These are phyloP conservation scores for Nidularia sp. DNA, from an alignment of 768 basidiomycete species.

Conservation along the genomic window DNA sequence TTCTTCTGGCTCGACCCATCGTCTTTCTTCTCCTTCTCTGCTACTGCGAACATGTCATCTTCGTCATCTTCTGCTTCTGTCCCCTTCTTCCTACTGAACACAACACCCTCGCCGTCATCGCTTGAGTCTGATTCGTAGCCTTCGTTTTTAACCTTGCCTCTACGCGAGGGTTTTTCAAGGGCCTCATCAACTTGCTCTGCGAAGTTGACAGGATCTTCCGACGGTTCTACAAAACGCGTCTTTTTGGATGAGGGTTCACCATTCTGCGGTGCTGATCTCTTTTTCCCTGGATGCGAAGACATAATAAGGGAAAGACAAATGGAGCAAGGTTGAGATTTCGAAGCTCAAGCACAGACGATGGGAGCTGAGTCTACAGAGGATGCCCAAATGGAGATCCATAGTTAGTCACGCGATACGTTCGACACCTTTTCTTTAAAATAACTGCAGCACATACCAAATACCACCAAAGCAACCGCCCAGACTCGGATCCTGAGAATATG, in stretches of 20 bases:
- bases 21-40: constrained; percentile 50
- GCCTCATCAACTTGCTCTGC: constrained; percentile 74
- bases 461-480: too few relatives aligned
- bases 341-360: too few relatives aligned
- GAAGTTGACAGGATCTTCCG: constrained; percentile 72
- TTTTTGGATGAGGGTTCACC: constrained; percentile 48
- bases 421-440: too few relatives aligned
- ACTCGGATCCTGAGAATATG: too few relatives aligned
- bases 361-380: too few relatives aligned
- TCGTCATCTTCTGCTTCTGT: constrained; percentile 53
- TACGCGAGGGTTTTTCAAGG: constrained; percentile 66
- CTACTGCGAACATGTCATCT: constrained; percentile 80
- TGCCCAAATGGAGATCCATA: too few relatives aligned
- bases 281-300: constrained; percentile 27
- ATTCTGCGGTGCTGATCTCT: constrained; percentile 25
- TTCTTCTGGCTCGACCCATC: constrained; percentile 36
- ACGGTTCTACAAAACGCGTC: constrained; percentile 74
- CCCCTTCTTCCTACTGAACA: constrained; percentile 68
- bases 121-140: constrained; percentile 93
- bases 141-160: constrained; percentile 76
- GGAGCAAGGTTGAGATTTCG: too few relatives aligned
- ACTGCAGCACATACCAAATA: too few relatives aligned
- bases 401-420: too few relatives aligned
- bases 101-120: constrained; percentile 94
- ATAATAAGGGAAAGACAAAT: constrained; percentile 9